A percentile compares a stretch with the other conserved stretches of the same genome.
phyloP scores from a whole-genome alignment of 139 green algal species.

The Limnomonas spitsbergensis region DNA sequence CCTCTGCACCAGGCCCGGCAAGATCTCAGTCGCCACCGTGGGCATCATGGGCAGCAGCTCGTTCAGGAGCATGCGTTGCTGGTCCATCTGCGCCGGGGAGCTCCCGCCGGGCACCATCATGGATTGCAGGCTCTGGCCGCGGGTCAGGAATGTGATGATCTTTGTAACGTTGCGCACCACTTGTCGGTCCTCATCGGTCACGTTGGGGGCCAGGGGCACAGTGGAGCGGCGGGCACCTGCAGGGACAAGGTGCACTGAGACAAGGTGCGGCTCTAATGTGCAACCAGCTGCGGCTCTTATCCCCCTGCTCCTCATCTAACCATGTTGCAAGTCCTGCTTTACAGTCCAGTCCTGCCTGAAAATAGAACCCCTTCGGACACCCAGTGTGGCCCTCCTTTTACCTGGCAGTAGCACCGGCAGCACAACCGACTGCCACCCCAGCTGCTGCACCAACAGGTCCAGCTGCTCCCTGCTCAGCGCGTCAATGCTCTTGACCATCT shows the following conservation, averaged over 20 bases:
- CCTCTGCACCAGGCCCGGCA: constrained; percentile 66
- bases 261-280: no score
- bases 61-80: constrained; percentile 21
- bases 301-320: no score
- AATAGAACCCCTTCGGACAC: no score
- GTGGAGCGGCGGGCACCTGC: constrained; percentile 34
- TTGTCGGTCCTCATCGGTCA: constrained; percentile 60
- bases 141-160: constrained; percentile 51
- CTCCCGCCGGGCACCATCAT: background rate
- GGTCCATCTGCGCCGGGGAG: background rate
- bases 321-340: no score
- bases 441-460: background rate
- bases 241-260: constrained; percentile 17
- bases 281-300: no score
- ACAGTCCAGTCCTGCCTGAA: no score
- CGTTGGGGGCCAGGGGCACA: constrained; percentile 56
- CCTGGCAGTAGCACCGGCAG: constrained; percentile 57
- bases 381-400: no score
- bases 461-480: constrained; percentile 79
- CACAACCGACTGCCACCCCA: constrained; percentile 38
- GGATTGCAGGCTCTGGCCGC: background rate
- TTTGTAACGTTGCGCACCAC: constrained; percentile 77
- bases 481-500: constrained; percentile 93
- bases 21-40: constrained; percentile 71
- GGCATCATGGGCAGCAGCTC: constrained; percentile 82